Conservation (phyloP, 2,329 filamentous ascomycete species). For the Magnaporthiopsis incrustans region DNA sequence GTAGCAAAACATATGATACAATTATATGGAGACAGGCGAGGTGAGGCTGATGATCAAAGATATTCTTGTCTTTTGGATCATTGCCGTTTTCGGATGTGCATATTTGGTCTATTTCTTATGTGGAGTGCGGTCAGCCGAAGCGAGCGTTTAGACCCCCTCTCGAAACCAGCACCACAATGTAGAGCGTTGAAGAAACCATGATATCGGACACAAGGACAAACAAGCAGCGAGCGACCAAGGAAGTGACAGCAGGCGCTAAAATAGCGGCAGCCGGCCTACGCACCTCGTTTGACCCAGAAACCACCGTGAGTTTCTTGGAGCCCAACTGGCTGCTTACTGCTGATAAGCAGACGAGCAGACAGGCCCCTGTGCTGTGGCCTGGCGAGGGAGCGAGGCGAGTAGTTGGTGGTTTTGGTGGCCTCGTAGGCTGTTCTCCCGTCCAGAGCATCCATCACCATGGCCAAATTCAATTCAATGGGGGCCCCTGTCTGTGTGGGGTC, state of each 20-base stretch:
- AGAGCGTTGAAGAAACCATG: not conserved
- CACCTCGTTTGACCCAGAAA: not conserved
- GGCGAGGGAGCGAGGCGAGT: not conserved
- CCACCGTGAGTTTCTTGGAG: not conserved
- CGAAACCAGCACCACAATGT: not conserved
- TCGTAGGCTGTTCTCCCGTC: too few relatives aligned
- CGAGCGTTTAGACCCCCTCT: too few relatives aligned
- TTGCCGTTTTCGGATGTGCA: too few relatives aligned
- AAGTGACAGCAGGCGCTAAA: not conserved
- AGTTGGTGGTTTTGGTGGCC: not conserved
- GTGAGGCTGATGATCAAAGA: too few relatives aligned
- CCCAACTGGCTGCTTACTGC: not conserved
- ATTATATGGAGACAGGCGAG: not conserved
- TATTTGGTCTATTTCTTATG: too few relatives aligned
- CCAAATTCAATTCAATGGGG: too few relatives aligned
- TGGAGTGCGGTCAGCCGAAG: too few relatives aligned
- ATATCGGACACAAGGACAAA: not conserved
- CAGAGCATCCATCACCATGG: too few relatives aligned
- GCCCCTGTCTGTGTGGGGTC: not conserved
- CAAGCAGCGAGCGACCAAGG: not conserved
- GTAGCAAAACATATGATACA: not conserved
- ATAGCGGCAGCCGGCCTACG: not conserved
- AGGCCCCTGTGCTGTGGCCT: not conserved
- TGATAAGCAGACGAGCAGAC: too few relatives aligned
- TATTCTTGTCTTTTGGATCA: not conserved